Base-by-base conservation (phyloP, 495 filamentous ascomycete genomes). In the Tuber borchii region DNA sequence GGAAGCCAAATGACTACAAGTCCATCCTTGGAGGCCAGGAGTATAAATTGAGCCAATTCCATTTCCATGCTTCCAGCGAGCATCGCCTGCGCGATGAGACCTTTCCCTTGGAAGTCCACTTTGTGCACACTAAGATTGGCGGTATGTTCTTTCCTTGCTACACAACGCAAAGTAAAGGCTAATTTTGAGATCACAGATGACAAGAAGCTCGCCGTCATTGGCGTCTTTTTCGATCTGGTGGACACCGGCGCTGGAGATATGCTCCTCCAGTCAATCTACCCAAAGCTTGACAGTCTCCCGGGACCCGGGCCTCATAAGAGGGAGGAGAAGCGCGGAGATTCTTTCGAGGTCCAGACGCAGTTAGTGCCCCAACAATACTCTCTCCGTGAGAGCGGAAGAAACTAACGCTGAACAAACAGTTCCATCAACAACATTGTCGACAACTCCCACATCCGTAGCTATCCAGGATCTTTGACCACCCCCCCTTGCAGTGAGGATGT, bases 51-150 rank as follows among this genome's bases (percentile, higher is more conserved):
- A 81, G 86, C 34, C 89, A 92, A 79, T 91, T 91, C 84, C 90
- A 93, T 82, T 90, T 91, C 84, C 90, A 93, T 77, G 87, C 90
- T 14, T 90, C 91, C 12, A 88, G 87, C 79, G 91, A 93, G 84
- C 91, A 92, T 82, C 85, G 83, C 43, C 78, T 93, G 31, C 85
- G 75, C 10, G 51, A 69, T 79, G 88, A 88, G 78, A 83, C 85
- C 76, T 88, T 82, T 74, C 88, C 88, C 2, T 76, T 91, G 83
- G 90, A 92, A 82, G 86, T 87, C 80, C 90, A 92, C 83, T 88
- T 91, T 79, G 90, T 92, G 69, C 90, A 89, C 80, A 84, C 86
- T 77, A 85, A 83, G 16, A 17, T 77, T 34, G 4, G 17, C 17
- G 56, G 74, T 77, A 40, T 26, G 77, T 77, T 61, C 17, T 44